Percentiles rank a stretch among this genome's conserved stretches.
Evolutionary conservation across 2,329 filamentous ascomycete species (phyloP).

Genomic region (Colletotrichum eleusines): DNA sequence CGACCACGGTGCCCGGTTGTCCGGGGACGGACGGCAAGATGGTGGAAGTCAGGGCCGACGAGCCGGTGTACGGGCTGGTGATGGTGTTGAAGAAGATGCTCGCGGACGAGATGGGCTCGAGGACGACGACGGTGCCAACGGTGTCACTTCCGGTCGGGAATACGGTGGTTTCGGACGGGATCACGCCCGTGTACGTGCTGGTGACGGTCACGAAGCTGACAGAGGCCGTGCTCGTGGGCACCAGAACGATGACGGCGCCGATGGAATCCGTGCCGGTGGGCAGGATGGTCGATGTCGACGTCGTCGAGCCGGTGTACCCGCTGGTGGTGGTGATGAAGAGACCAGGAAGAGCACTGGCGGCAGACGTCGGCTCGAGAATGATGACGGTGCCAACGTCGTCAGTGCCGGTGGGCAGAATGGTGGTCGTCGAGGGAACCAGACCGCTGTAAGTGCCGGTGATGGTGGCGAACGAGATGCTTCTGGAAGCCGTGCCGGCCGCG

Average conservation of each 20-base stretch:
- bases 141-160: constrained; percentile 21
- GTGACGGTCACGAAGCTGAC: constrained; percentile 25
- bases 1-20: not conserved
- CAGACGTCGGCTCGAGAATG: constrained; percentile 14
- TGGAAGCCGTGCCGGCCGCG: not conserved
- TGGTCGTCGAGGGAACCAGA: constrained; percentile 14
- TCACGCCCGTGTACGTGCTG: constrained; percentile 18
- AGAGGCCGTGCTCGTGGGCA: constrained; percentile 8
- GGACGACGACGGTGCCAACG: constrained; percentile 23
- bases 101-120: constrained; percentile 14
- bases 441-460: constrained; percentile 23
- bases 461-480: constrained; percentile 28
- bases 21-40: not conserved
- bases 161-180: constrained; percentile 9
- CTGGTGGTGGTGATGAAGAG: constrained; percentile 13
- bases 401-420: constrained; percentile 9
- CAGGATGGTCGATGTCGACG: constrained; percentile 18
- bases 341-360: not conserved
- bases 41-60: not conserved
- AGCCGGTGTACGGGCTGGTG: not conserved
- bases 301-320: constrained; percentile 6
- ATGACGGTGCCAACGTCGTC: constrained; percentile 13
- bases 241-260: constrained; percentile 17
- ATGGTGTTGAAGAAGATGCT: not conserved
- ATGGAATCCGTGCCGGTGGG: constrained; percentile 16